Percentiles rank a stretch among this genome's conserved stretches.
These are phyloP conservation scores for Colletotrichum brevisporum DNA, from an alignment of 2,329 filamentous ascomycete genomes.

Conservation along the genomic window DNA sequence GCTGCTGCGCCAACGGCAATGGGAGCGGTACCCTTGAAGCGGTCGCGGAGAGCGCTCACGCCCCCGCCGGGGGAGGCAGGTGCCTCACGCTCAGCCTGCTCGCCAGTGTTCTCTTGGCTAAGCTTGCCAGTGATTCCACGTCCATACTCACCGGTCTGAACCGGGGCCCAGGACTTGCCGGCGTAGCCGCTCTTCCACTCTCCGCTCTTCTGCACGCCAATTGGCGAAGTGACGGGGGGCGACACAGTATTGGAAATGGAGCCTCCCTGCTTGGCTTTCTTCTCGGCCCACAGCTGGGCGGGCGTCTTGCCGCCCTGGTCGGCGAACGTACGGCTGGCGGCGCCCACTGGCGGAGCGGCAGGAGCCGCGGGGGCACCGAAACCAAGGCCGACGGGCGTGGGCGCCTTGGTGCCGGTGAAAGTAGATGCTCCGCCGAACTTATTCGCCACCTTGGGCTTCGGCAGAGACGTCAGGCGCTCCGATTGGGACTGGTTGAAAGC, in stretches of 20 bases:
- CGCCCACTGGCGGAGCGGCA: slow-evolving; percentile 74
- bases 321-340: slow-evolving; percentile 92
- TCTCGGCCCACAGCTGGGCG: slow-evolving; percentile 97
- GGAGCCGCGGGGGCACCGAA: slow-evolving; percentile 73
- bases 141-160: slow-evolving; percentile 81
- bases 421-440: slow-evolving; percentile 79
- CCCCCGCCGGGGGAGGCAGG: slow-evolving; percentile 71
- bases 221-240: slow-evolving; percentile 63
- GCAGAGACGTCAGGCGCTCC: slow-evolving; percentile 86
- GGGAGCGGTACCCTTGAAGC: slow-evolving; percentile 83
- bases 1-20: slow-evolving; percentile 67
- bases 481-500: slow-evolving; percentile 78
- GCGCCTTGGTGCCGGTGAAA: slow-evolving; percentile 92
- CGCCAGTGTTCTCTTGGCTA: slow-evolving; percentile 75
- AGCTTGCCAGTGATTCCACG: slow-evolving; percentile 68
- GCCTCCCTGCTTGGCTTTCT: slow-evolving; percentile 86
- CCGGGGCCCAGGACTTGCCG: slow-evolving; percentile 91
- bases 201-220: slow-evolving; percentile 80
- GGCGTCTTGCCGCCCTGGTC: slow-evolving; percentile 96
- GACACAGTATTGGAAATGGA: slow-evolving; percentile 58
- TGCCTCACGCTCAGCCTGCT: slow-evolving; percentile 58
- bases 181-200: slow-evolving; percentile 94
- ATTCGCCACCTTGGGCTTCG: slow-evolving; percentile 95
- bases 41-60: slow-evolving; percentile 82
- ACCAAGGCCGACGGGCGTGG: slow-evolving; percentile 78